Evolutionary conservation across 2,329 filamentous ascomycete species (phyloP).

Genomic region (Lizonia empirigonia): DNA sequence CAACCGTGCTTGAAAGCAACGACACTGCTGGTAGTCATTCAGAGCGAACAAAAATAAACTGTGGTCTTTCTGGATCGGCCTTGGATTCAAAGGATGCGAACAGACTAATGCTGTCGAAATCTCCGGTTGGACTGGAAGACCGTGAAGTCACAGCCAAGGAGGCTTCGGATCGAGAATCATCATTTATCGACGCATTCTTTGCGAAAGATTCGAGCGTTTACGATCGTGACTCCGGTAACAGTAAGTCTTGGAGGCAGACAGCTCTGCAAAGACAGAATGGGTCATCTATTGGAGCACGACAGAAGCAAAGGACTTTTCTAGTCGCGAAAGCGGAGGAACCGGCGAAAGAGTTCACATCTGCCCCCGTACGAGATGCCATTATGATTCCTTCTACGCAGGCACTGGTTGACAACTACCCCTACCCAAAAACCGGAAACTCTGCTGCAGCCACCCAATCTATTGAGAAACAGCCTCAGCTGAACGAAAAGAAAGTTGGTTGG

Average conservation of each 20-base stretch:
- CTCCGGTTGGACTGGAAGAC: neutral
- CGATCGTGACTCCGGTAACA: constrained; percentile 5
- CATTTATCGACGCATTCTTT: constrained; percentile 36
- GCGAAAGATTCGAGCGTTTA: constrained; percentile 10
- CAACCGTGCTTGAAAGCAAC: neutral
- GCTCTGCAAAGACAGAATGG: constrained; percentile 21
- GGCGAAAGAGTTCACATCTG: neutral
- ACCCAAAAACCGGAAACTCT: neutral
- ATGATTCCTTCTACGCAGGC: constrained; percentile 14
- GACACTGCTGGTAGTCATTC: too few relatives aligned
- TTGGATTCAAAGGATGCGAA: neutral
- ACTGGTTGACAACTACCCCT: constrained; percentile 11
- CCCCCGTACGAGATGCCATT: neutral
- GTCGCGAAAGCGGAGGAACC: neutral
- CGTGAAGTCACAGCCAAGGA: neutral
- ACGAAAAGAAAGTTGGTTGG: neutral
- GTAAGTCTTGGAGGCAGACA: constrained; percentile 36
- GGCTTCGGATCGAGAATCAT: constrained; percentile 16
- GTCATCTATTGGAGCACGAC: neutral
- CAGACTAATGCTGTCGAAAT: neutral
- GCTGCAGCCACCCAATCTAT: neutral
- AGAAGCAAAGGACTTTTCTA: neutral
- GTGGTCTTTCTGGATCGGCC: too few relatives aligned
- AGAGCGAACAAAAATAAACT: neutral
- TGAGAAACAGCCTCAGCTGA: neutral